Evolutionary conservation across 2,329 filamentous ascomycete species (phyloP).

Genomic region (Xylariaceae sp.): DNA sequence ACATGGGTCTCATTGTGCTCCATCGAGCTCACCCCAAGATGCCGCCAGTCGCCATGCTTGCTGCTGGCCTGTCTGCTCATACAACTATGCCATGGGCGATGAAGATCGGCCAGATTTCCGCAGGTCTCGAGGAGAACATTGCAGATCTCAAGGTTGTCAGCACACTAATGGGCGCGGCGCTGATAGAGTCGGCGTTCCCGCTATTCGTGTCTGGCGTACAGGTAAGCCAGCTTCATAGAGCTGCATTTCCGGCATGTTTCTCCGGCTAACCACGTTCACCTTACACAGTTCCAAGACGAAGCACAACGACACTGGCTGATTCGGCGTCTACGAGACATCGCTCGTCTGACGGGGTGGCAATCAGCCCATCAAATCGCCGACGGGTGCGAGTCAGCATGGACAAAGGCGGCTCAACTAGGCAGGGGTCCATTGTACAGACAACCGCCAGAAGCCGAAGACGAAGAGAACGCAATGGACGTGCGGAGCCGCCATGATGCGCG

Average conservation of each 20-base stretch:
- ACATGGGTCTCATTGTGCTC: slow-evolving; percentile 79
- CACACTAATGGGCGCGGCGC: slow-evolving; percentile 70
- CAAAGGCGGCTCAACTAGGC: slow-evolving; percentile 65
- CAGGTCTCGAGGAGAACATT: slow-evolving; percentile 59
- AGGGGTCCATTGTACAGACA: slow-evolving; percentile 67
- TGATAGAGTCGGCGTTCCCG: slow-evolving; percentile 76
- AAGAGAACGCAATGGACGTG: slow-evolving; percentile 29
- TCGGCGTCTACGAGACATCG: slow-evolving; percentile 66
- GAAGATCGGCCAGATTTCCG: slow-evolving; percentile 73
- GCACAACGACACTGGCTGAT: slow-evolving; percentile 75
- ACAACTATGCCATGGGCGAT: slow-evolving; percentile 68
- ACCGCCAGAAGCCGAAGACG: slow-evolving; percentile 30
- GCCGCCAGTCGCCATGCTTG: slow-evolving; percentile 85
- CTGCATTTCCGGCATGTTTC: not conserved
- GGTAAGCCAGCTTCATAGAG: slow-evolving; percentile 36
- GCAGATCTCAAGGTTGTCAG: slow-evolving; percentile 56
- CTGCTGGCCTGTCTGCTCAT: slow-evolving; percentile 69
- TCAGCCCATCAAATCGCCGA: slow-evolving; percentile 74
- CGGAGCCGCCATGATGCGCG: slow-evolving; percentile 14
- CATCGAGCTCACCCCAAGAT: slow-evolving; percentile 79
- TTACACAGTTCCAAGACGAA: slow-evolving; percentile 59
- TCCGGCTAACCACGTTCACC: slow-evolving; percentile 1
- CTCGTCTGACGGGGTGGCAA: slow-evolving; percentile 80
- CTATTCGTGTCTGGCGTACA: slow-evolving; percentile 82
- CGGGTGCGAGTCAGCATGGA: slow-evolving; percentile 82